These are phyloP conservation scores for Thelonectria olida DNA, from an alignment of 2,329 filamentous ascomycete species.

Conservation along the genomic window DNA sequence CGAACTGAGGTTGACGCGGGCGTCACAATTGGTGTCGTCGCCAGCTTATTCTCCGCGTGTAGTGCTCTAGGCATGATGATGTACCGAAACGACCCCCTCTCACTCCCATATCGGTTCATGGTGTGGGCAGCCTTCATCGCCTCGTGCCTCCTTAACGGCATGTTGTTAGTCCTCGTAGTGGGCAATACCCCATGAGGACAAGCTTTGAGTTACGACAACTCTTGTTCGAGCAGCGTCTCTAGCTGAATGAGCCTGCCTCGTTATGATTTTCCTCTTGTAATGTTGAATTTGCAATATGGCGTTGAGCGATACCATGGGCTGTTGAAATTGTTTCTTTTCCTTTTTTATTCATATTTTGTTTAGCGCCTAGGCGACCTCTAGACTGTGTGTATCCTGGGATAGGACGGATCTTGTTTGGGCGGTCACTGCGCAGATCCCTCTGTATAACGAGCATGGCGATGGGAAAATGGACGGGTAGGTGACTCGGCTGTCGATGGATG, in stretches of 20 bases:
- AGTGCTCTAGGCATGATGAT: slow-evolving; percentile 68
- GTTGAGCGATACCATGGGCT: slow-evolving; percentile 33
- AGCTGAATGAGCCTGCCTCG: slow-evolving; percentile 4
- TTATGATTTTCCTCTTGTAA: slow-evolving; percentile 17
- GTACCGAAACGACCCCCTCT: slow-evolving; percentile 57
- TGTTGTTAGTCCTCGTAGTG: slow-evolving; percentile 54
- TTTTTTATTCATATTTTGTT: neutral
- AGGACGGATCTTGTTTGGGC: neutral
- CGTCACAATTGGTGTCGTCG: slow-evolving; percentile 74
- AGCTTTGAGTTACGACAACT: neutral
- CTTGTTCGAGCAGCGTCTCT: neutral
- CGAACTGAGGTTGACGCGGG: slow-evolving; percentile 78
- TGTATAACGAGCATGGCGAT: neutral
- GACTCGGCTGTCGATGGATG: neutral
- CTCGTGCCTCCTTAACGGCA: slow-evolving; percentile 54
- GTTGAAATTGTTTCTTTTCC: neutral
- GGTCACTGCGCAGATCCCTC: neutral
- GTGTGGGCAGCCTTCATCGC: slow-evolving; percentile 49
- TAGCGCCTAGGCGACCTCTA: neutral
- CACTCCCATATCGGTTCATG: slow-evolving; percentile 54
- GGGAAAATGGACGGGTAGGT: neutral
- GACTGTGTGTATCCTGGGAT: neutral
- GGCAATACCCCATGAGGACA: slow-evolving; percentile 47
- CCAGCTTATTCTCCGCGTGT: slow-evolving; percentile 71
- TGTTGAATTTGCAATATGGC: slow-evolving; percentile 25